These are phyloP conservation scores for Gossypium arboreum DNA, from an alignment of 345 rosid species.

Conservation along the genomic window DNA sequence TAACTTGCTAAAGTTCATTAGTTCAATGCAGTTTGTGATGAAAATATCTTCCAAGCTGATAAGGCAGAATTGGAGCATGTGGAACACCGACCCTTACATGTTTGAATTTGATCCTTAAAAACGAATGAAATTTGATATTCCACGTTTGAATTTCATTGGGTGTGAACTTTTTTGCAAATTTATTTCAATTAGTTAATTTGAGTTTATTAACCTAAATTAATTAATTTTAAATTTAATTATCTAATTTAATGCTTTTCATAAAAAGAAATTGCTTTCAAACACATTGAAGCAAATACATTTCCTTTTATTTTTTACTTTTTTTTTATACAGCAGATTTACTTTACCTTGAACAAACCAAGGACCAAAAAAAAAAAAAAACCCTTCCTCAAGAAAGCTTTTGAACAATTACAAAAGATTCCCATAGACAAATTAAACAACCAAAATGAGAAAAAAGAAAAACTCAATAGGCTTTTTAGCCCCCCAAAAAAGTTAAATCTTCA, in stretches of 20 bases:
- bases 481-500: neutral
- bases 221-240: no score
- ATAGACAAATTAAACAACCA: neutral
- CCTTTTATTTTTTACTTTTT: neutral
- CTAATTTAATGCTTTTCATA: no score
- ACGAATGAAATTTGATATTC: no score
- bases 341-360: neutral
- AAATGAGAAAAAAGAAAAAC: neutral
- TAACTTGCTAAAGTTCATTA: no score
- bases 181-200: no score
- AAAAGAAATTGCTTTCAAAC: no score
- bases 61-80: constrained; percentile 21
- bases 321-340: neutral
- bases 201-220: no score
- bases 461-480: constrained; percentile 19
- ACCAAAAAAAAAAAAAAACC: neutral
- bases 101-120: no score
- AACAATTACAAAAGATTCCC: constrained; percentile 10
- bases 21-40: no score
- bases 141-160: no score
- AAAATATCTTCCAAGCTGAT: constrained; percentile 2
- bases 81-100: neutral
- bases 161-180: no score
- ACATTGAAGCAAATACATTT: neutral
- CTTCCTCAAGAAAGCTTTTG: neutral